Conservation (phyloP, 495 filamentous ascomycete species). For the Aspergillus baeticus region DNA sequence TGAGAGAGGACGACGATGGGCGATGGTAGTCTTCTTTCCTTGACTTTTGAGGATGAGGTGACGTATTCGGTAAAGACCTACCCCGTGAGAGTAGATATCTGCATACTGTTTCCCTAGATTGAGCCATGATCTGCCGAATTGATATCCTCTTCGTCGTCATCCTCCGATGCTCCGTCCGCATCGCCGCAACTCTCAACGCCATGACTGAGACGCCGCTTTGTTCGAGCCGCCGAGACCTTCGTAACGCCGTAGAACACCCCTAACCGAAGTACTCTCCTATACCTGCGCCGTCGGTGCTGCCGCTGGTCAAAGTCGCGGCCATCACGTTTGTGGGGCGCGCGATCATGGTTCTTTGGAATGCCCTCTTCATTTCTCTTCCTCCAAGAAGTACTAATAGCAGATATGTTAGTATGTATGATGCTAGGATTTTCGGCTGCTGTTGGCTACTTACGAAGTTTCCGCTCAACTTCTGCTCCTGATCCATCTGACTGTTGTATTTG, state of each 20-base stretch:
- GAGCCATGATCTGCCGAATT: background rate
- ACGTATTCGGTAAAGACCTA: background rate
- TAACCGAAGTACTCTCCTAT: conserved; percentile 35
- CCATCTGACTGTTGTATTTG: conserved; percentile 90
- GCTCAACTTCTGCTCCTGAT: conserved; percentile 91
- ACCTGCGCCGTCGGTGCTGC: conserved; percentile 34
- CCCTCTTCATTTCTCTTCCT: conserved; percentile 81
- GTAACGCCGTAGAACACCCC: conserved; percentile 45
- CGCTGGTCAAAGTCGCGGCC: conserved; percentile 42
- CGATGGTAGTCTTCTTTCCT: background rate
- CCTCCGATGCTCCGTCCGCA: conserved; percentile 43
- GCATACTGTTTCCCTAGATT: background rate
- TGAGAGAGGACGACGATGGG: conserved; percentile 3
- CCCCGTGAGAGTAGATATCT: background rate
- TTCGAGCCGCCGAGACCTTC: conserved; percentile 39
- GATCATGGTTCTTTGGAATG: conserved; percentile 47
- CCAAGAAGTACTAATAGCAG: conserved; percentile 72
- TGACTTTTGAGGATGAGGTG: background rate
- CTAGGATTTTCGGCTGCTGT: background rate
- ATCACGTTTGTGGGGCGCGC: conserved; percentile 41
- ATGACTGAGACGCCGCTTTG: conserved; percentile 22
- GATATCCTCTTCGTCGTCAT: conserved; percentile 52
- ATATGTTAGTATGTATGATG: background rate
- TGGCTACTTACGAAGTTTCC: conserved; percentile 82
- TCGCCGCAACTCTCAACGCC: conserved; percentile 32